These are phyloP conservation scores for Rhodotorula kratochvilovae DNA, from an alignment of 768 basidiomycete species.

Conservation along the genomic window DNA sequence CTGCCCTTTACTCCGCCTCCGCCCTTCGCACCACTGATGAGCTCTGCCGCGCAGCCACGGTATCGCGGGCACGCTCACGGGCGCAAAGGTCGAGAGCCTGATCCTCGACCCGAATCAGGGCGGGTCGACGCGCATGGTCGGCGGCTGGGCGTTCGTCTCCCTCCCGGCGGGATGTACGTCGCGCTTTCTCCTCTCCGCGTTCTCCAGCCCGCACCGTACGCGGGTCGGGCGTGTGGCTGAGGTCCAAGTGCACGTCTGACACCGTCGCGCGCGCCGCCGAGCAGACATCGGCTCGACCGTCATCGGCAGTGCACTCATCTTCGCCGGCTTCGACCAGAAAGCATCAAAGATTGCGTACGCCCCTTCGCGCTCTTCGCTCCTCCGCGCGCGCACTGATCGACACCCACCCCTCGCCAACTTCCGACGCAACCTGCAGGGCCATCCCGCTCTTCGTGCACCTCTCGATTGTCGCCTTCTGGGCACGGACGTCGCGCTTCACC, in stretches of 20 bases:
- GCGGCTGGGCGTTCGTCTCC: constrained; percentile 13
- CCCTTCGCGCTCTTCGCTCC: neutral
- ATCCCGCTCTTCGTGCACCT: constrained; percentile 24
- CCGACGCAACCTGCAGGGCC: neutral
- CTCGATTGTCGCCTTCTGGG: constrained; percentile 12
- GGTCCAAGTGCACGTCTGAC: no score
- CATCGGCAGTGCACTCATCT: constrained; percentile 31
- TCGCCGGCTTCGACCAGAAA: constrained; percentile 28
- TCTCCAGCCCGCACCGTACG: no score
- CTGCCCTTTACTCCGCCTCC: no score
- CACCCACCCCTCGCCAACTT: no score
- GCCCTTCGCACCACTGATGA: neutral
- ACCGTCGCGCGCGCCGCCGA: no score
- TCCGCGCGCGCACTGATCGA: no score
- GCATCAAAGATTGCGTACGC: constrained; percentile 28
- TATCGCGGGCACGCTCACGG: constrained; percentile 13
- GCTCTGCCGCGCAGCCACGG: constrained; percentile 15
- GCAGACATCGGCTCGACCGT: constrained; percentile 31
- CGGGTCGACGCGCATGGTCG: constrained; percentile 16
- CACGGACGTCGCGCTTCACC: constrained; percentile 26
- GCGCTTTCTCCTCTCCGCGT: no score
- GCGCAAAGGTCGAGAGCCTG: constrained; percentile 18
- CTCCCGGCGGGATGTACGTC: constrained; percentile 30
- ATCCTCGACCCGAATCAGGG: constrained; percentile 38
- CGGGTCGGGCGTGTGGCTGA: no score